These are phyloP conservation scores for Podaxis sp. DNA, from an alignment of 768 basidiomycete species.

Conservation along the genomic window DNA sequence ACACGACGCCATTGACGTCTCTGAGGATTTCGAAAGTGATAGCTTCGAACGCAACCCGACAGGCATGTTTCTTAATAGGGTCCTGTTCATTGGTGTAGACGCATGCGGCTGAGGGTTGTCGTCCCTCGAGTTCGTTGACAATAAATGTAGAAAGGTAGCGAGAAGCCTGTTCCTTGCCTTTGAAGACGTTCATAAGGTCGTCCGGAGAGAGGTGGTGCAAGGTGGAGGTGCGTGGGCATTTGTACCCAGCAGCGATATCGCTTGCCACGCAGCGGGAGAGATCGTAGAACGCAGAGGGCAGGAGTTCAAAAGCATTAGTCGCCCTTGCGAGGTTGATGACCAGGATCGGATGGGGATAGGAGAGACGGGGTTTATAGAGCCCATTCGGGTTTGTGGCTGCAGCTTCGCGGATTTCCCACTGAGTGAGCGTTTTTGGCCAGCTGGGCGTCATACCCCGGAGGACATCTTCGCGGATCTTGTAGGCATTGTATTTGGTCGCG, in stretches of 20 bases:
- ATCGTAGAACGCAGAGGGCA: slow-evolving; percentile 80
- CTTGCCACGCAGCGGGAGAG: slow-evolving; percentile 68
- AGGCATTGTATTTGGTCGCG: slow-evolving; percentile 61
- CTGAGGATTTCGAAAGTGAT: slow-evolving; percentile 74
- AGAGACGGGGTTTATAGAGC: slow-evolving; percentile 52
- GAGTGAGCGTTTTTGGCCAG: slow-evolving; percentile 62
- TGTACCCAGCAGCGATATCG: slow-evolving; percentile 54
- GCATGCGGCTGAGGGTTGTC: slow-evolving; percentile 50
- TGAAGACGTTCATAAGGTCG: slow-evolving; percentile 60
- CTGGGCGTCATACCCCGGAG: slow-evolving; percentile 46
- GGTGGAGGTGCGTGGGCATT: slow-evolving; percentile 30
- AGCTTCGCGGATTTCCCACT: slow-evolving; percentile 71
- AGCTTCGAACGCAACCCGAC: slow-evolving; percentile 70
- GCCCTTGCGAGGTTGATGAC: slow-evolving; percentile 68
- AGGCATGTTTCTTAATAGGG: slow-evolving; percentile 46
- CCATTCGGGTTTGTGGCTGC: slow-evolving; percentile 48
- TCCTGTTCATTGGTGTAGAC: slow-evolving; percentile 46
- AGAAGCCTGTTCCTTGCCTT: slow-evolving; percentile 69
- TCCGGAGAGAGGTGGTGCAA: slow-evolving; percentile 42
- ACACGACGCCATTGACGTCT: slow-evolving; percentile 67
- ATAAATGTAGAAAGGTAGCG: slow-evolving; percentile 78
- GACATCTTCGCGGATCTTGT: slow-evolving; percentile 54
- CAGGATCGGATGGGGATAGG: slow-evolving; percentile 64
- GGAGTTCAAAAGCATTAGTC: slow-evolving; percentile 51
- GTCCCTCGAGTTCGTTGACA: slow-evolving; percentile 69